phyloP scores from a whole-genome alignment of 306 rosid species.

The Quercus glauca region DNA sequence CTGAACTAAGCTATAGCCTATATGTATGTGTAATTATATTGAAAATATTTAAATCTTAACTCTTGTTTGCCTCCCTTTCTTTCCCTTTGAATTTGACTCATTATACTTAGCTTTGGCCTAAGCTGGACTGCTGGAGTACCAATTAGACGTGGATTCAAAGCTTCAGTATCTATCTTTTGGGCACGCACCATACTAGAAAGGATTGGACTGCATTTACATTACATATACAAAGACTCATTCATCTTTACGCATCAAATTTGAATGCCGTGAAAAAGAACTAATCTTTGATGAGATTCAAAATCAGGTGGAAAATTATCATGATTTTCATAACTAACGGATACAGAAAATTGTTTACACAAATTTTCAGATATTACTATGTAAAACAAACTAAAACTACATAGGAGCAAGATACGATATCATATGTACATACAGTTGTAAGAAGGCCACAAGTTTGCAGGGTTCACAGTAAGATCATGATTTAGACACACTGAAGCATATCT shows the following conservation, averaged over 20 bases:
- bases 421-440: background rate
- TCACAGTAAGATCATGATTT: background rate
- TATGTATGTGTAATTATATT: no score
- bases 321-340: background rate
- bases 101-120: background rate
- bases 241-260: background rate
- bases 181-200: constrained; percentile 91
- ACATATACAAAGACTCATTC: background rate
- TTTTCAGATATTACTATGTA: background rate
- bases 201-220: constrained; percentile 74
- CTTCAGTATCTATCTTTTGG: constrained; percentile 92
- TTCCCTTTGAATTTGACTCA: background rate
- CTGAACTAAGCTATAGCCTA: no score
- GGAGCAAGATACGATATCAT: background rate
- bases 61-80: background rate
- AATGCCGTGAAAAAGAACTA: background rate
- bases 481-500: background rate
- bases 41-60: no score
- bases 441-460: no score
- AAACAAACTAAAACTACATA: background rate
- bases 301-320: background rate
- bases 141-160: background rate
- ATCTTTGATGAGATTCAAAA: background rate
- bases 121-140: background rate
- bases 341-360: background rate